Evolutionary conservation across 2,329 filamentous ascomycete genomes (phyloP).

Genomic region (Clarireedia homoeocarpa): DNA sequence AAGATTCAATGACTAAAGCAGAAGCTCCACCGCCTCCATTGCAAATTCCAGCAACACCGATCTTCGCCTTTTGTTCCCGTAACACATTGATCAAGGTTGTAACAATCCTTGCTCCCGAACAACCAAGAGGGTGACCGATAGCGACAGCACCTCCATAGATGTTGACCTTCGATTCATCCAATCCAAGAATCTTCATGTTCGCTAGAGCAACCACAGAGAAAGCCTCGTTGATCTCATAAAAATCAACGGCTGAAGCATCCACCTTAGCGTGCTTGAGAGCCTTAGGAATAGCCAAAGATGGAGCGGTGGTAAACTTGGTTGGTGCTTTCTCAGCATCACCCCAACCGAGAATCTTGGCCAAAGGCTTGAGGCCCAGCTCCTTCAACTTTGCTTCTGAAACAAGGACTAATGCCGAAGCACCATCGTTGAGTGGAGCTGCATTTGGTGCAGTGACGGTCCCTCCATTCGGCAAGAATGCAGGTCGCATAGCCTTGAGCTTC

Average conservation of each 20-base stretch:
- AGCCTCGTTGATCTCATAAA: constrained; percentile 98
- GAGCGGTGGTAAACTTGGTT: constrained; percentile 91
- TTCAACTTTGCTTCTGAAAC: constrained; percentile 92
- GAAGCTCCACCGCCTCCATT: constrained; percentile 96
- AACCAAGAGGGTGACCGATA: constrained; percentile 89
- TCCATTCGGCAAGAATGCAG: constrained; percentile 68
- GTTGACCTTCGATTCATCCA: constrained; percentile 84
- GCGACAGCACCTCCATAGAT: constrained; percentile 92
- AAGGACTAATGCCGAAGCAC: constrained; percentile 84
- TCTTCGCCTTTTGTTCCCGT: constrained; percentile 84
- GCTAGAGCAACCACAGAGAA: constrained; percentile 95
- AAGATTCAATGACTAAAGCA: constrained; percentile 76
- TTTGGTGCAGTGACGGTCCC: constrained; percentile 95
- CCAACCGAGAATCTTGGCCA: constrained; percentile 97
- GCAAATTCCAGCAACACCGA: constrained; percentile 92
- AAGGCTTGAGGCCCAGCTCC: constrained; percentile 80
- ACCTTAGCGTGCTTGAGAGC: constrained; percentile 91
- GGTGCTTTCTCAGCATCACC: constrained; percentile 87
- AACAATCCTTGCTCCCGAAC: constrained; percentile 87
- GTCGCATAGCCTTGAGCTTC: constrained; percentile 78
- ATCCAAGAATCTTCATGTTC: constrained; percentile 83
- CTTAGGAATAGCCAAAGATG: constrained; percentile 91
- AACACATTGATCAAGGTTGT: constrained; percentile 85
- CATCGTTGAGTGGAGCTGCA: constrained; percentile 92
- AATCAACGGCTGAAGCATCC: constrained; percentile 70